Evolutionary conservation across 805 yeast genomes (phyloP).

Genomic region (Metschnikowia cubensis): DNA sequence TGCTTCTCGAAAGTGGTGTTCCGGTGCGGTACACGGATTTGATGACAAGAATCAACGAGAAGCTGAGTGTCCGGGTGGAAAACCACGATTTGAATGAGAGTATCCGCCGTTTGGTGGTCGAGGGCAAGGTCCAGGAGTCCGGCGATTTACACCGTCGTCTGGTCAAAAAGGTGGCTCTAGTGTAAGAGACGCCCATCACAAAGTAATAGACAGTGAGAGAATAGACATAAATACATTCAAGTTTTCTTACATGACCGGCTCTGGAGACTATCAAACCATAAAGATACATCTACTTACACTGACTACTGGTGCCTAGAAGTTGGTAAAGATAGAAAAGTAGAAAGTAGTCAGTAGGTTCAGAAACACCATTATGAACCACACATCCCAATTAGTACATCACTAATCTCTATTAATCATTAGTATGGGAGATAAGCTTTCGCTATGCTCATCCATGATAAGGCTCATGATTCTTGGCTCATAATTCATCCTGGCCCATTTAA

Average conservation of each 20-base stretch:
- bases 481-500: neutral
- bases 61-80: conserved; percentile 60
- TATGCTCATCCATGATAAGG: no score
- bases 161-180: conserved; percentile 32
- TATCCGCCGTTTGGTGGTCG: conserved; percentile 63
- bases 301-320: no score
- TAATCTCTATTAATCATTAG: no score
- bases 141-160: conserved; percentile 74
- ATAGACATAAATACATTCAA: no score
- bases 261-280: no score
- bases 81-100: conserved; percentile 67
- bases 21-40: conserved; percentile 58
- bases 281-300: no score
- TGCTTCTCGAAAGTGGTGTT: conserved; percentile 47
- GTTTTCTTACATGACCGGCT: neutral
- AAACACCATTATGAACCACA: no score
- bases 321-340: no score
- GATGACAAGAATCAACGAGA: conserved; percentile 60
- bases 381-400: no score
- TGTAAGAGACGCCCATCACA: conserved; percentile 1
- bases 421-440: no score
- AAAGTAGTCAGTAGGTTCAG: no score
- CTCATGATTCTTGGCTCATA: neutral
- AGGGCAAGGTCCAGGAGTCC: conserved; percentile 60
- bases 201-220: no score